Evolutionary conservation across 208 protist genomes (phyloP).

Genomic region (Tritrichomonas musculus): DNA sequence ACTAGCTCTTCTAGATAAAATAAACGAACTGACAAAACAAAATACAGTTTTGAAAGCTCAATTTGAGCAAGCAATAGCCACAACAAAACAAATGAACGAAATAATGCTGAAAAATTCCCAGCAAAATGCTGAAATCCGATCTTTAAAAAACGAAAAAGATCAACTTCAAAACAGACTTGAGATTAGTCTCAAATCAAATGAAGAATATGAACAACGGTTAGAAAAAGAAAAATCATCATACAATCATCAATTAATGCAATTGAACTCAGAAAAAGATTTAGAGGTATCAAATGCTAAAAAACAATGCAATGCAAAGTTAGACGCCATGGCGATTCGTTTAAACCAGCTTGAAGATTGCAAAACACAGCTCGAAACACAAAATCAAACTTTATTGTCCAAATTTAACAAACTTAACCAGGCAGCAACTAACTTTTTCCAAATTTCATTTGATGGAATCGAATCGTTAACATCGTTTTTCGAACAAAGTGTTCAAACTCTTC

Average conservation of each 20-base stretch:
- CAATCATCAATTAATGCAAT: neutral
- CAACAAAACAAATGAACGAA: neutral
- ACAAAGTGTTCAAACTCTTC: too few relatives aligned
- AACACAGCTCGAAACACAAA: too few relatives aligned
- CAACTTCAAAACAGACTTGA: neutral
- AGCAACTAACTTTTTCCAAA: too few relatives aligned
- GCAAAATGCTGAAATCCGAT: neutral
- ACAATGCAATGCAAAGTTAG: too few relatives aligned
- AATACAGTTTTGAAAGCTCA: neutral
- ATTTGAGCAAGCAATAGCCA: neutral
- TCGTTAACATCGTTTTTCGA: too few relatives aligned
- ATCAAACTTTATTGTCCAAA: too few relatives aligned
- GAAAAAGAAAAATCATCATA: neutral
- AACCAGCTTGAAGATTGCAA: too few relatives aligned
- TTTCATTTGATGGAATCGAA: too few relatives aligned
- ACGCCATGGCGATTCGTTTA: too few relatives aligned
- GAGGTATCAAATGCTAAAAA: too few relatives aligned
- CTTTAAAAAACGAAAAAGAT: neutral
- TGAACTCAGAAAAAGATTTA: too few relatives aligned
- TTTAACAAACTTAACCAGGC: too few relatives aligned
- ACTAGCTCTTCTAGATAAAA: neutral
- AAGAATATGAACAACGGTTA: neutral
- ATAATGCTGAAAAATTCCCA: neutral
- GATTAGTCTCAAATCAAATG: neutral
- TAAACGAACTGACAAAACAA: neutral